Percentiles rank a stretch among this genome's conserved stretches.
Evolutionary conservation across 148 eudicot species (phyloP).

Genomic region (Vaccinium myrtillus): DNA sequence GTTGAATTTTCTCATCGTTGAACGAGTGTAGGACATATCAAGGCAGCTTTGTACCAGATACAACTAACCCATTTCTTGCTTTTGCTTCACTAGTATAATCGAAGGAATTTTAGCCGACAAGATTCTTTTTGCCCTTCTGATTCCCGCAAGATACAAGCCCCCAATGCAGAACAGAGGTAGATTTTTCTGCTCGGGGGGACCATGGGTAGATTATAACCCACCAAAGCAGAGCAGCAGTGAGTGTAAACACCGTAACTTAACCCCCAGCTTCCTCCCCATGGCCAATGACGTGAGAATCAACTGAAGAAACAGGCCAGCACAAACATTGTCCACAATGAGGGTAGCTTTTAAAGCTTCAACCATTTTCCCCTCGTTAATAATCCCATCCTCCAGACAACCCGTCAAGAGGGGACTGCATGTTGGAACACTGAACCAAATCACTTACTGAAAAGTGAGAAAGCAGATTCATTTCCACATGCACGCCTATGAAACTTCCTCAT

Average conservation of each 20-base stretch:
- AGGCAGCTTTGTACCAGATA: neutral
- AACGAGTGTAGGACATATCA: neutral
- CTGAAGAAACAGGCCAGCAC: neutral
- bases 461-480: constrained; percentile 19
- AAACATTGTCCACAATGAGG: neutral
- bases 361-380: neutral
- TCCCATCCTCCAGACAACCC: neutral
- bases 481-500: constrained; percentile 37
- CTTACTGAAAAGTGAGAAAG: neutral
- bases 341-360: neutral
- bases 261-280: neutral
- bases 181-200: no score
- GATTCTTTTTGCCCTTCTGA: neutral
- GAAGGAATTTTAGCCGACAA: neutral
- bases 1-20: neutral
- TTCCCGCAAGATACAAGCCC: neutral
- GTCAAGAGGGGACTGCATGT: neutral
- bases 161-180: neutral
- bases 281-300: neutral
- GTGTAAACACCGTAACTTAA: neutral
- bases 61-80: constrained; percentile 3
- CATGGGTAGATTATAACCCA: neutral
- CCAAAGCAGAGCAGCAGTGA: neutral
- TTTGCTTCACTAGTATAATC: neutral
- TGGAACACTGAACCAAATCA: neutral